Evolutionary conservation across 345 rosid genomes (phyloP), one percentile per base, ranked within the genome.

Genomic region (Moringa oleifera): DNA sequence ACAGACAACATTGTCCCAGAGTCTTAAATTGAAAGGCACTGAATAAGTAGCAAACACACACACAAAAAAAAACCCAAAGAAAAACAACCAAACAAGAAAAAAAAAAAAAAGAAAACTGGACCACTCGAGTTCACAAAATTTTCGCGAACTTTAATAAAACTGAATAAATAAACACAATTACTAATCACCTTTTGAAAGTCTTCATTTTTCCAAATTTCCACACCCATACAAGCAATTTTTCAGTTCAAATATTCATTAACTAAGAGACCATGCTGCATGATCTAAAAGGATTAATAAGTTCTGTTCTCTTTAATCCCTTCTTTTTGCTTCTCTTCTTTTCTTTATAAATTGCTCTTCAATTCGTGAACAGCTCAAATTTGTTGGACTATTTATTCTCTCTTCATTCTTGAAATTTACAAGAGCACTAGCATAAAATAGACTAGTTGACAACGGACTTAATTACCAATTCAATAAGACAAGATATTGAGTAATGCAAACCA

Each of bases 1-100:
- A 67, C n/a, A 66, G 66, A 45, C 36, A 64, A 12, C 7, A 53
- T n/a, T 16, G 23, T 22, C 37, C 51, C 55, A 51, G 36, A 23
- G 51, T 36, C 19, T 47, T 46, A 36, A 25, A 58, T 50, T 55
- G 52, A 36, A 55, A 68, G 55, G 55, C 53, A 33, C 18, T 8
- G 7, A 33, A 45, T 25, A 63, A 20, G 53, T 18, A 57, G n/a
- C 46, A 66, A 62, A 57, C 22, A 45, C 22, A 62, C 24, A 49
- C 25, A 64, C n/a, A n/a, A n/a, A n/a, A n/a, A n/a, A n/a, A n/a
- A n/a, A n/a, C n/a, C n/a, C n/a, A n/a, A n/a, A n/a, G n/a, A n/a
- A n/a, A n/a, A n/a, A n/a, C n/a, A n/a, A n/a, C n/a, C n/a, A n/a
- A n/a, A n/a, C n/a, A n/a, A n/a, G n/a, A n/a, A n/a, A n/a, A n/a